Conservation (phyloP, 2,329 filamentous ascomycete species). For the Colletotrichum sp. region DNA sequence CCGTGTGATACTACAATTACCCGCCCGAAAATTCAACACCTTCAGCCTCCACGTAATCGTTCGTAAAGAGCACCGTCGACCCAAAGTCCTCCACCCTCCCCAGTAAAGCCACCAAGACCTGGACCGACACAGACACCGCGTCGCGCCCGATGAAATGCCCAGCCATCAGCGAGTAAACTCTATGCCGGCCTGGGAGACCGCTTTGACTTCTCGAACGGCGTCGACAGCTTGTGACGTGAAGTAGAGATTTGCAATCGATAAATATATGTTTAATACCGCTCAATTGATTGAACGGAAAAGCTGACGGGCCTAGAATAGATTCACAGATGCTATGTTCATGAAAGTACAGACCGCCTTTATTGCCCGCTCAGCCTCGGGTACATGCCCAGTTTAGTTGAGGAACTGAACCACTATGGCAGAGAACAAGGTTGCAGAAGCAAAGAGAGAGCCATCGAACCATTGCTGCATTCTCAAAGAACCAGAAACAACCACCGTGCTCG, state of each 20-base stretch:
- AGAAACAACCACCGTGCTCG: background rate
- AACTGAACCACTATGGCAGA: accelerated
- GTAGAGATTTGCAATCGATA: background rate
- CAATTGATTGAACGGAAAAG: accelerated
- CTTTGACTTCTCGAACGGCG: too few relatives aligned
- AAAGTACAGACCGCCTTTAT: background rate
- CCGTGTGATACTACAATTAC: background rate
- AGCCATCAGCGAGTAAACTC: too few relatives aligned
- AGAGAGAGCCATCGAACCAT: background rate
- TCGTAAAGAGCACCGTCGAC: too few relatives aligned
- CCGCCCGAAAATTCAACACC: too few relatives aligned
- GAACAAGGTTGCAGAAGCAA: background rate
- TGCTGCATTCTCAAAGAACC: accelerated
- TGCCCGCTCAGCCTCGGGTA: background rate
- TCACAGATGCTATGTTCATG: background rate
- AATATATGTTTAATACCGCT: accelerated
- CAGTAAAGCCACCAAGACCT: too few relatives aligned
- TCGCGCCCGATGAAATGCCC: too few relatives aligned
- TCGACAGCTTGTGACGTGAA: too few relatives aligned
- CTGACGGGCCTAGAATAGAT: accelerated
- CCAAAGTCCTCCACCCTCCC: too few relatives aligned
- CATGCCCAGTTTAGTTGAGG: background rate
- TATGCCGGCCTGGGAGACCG: too few relatives aligned
- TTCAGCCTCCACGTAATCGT: too few relatives aligned
- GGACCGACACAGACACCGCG: too few relatives aligned